Percentiles rank a stretch among this genome's conserved stretches.
These are phyloP conservation scores for Fonsecaea erecta DNA, from an alignment of 2,329 filamentous ascomycete species.

Conservation along the genomic window DNA sequence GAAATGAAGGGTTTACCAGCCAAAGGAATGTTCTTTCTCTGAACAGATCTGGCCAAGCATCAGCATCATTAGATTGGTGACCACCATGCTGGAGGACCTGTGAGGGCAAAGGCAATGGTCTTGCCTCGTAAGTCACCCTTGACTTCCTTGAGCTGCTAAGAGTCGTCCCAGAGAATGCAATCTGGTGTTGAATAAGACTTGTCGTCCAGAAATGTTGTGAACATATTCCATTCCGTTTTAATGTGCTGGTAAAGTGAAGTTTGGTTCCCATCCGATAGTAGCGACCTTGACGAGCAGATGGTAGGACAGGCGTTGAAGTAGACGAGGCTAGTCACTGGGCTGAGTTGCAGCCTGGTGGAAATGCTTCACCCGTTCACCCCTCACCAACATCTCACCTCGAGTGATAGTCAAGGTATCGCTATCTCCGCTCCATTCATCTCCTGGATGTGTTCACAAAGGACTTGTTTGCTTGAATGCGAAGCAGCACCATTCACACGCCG, in stretches of 20 bases:
- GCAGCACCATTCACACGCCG: not conserved
- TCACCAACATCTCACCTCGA: not conserved
- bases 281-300: not conserved
- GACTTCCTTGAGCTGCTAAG: not conserved
- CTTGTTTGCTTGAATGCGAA: not conserved
- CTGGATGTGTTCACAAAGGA: not conserved
- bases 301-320: not conserved
- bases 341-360: not conserved
- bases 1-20: not conserved
- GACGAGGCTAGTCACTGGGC: too few relatives aligned
- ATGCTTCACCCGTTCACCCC: not conserved
- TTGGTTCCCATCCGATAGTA: not conserved
- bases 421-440: not conserved
- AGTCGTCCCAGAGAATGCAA: not conserved
- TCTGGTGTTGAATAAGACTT: not conserved
- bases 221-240: not conserved
- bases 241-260: not conserved
- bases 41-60: not conserved
- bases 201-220: not conserved
- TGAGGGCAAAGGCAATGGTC: not conserved
- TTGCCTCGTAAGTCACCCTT: not conserved
- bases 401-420: not conserved
- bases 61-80: not conserved
- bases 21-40: not conserved
- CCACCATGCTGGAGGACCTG: not conserved